Evolutionary conservation across 371 early-diverging fungal species (phyloP).

Genomic region (Syncephalastrum racemosum): DNA sequence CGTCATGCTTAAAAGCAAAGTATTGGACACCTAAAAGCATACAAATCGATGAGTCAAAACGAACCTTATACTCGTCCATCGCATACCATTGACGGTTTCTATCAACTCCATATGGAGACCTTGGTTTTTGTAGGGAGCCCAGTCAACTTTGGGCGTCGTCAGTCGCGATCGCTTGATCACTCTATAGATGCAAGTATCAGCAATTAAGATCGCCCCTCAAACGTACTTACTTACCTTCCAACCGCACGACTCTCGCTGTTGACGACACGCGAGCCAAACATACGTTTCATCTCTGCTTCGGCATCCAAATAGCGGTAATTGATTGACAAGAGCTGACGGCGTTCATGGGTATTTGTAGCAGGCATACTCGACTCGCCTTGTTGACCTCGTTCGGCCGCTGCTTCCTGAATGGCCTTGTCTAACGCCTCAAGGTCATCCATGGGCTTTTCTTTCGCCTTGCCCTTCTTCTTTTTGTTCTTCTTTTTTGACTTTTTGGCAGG

Average conservation of each 20-base stretch:
- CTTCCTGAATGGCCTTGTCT: slow-evolving; percentile 42
- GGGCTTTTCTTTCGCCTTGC: slow-evolving; percentile 42
- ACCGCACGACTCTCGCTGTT: slow-evolving; percentile 52
- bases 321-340: slow-evolving; percentile 55
- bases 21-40: slow-evolving; percentile 34
- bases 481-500: slow-evolving; percentile 11
- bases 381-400: background rate
- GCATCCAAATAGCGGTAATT: slow-evolving; percentile 76
- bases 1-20: slow-evolving; percentile 70
- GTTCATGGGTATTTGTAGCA: slow-evolving; percentile 21
- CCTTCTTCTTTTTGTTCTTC: slow-evolving; percentile 51
- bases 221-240: slow-evolving; percentile 27
- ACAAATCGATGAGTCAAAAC: slow-evolving; percentile 8
- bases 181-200: slow-evolving; percentile 11
- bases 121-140: slow-evolving; percentile 69
- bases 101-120: slow-evolving; percentile 79
- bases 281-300: slow-evolving; percentile 83
- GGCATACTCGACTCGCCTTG: background rate
- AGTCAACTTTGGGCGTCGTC: slow-evolving; percentile 71
- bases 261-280: slow-evolving; percentile 86
- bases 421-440: slow-evolving; percentile 50
- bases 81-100: slow-evolving; percentile 44
- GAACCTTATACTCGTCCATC: background rate
- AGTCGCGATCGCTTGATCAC: slow-evolving; percentile 61
- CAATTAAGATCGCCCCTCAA: background rate